Evolutionary conservation across 1,139 yeast genomes (phyloP).

Genomic region (Kazachstania sp.): DNA sequence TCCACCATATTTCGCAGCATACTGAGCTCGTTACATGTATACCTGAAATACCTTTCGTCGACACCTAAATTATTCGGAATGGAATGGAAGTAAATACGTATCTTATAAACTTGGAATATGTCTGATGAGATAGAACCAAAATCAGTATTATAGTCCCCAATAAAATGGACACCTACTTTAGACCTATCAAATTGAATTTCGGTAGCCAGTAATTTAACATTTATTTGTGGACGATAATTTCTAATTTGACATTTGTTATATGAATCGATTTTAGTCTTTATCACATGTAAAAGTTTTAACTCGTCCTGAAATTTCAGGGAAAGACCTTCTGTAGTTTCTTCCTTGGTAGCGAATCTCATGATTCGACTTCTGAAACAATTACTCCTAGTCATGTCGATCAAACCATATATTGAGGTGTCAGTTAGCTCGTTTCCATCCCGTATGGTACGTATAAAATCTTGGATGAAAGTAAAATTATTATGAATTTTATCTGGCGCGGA

Average conservation of each 20-base stretch:
- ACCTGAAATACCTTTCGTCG: constrained; percentile 25
- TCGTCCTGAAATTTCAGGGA: constrained; percentile 36
- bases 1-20: constrained; percentile 26
- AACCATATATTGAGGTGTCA: not conserved
- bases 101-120: constrained; percentile 84
- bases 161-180: constrained; percentile 83
- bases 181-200: constrained; percentile 95
- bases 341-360: constrained; percentile 41
- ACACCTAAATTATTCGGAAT: constrained; percentile 38
- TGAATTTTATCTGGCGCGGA: constrained; percentile 27
- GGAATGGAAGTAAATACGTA: constrained; percentile 96
- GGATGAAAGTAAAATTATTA: constrained; percentile 22
- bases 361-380: constrained; percentile 52
- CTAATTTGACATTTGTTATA: constrained; percentile 15
- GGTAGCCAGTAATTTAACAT: constrained; percentile 55
- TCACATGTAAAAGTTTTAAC: constrained; percentile 39
- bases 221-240: not conserved
- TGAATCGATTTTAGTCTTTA: constrained; percentile 30
- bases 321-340: constrained; percentile 32
- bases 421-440: not conserved
- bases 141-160: constrained; percentile 67
- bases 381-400: not conserved
- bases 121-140: constrained; percentile 89
- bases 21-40: constrained; percentile 20
- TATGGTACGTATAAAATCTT: constrained; percentile 19